Percentiles rank a stretch among this genome's conserved stretches.
Evolutionary conservation across 495 filamentous ascomycete species (phyloP).

Genomic region (Aspergillus bridgeri): DNA sequence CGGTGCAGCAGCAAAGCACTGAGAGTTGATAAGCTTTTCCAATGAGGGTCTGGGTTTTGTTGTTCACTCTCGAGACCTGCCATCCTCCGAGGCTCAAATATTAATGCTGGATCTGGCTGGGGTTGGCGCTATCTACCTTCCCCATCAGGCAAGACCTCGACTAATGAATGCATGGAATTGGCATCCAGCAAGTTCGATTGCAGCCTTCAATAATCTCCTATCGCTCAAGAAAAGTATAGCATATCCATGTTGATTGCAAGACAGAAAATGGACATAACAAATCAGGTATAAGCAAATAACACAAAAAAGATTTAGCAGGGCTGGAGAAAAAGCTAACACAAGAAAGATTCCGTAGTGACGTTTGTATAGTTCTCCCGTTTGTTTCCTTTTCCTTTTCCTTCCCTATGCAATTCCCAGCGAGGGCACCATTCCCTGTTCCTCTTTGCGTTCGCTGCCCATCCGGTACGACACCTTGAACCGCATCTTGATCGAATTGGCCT

Average conservation of each 20-base stretch:
- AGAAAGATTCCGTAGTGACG: not conserved
- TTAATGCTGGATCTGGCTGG: no score
- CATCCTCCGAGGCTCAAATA: no score
- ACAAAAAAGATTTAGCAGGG: slow-evolving; percentile 7
- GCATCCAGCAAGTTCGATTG: not conserved
- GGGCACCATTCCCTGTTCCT: slow-evolving; percentile 89
- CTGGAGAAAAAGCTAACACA: slow-evolving; percentile 1
- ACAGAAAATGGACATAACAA: not conserved
- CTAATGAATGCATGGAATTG: no score
- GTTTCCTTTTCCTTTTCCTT: not conserved
- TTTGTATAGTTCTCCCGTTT: slow-evolving; percentile 1
- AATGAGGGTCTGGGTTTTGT: no score
- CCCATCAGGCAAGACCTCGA: not conserved
- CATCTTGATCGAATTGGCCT: slow-evolving; percentile 77
- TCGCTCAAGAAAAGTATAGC: not conserved
- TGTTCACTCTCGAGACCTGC: no score
- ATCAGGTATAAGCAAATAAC: not conserved
- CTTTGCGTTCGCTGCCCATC: slow-evolving; percentile 58
- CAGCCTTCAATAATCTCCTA: not conserved
- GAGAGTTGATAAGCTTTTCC: no score
- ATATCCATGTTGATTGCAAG: not conserved
- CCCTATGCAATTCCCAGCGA: slow-evolving; percentile 69
- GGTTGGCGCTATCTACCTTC: no score
- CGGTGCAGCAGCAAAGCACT: no score
- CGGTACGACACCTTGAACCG: slow-evolving; percentile 84